phyloP scores from a whole-genome alignment of 108 stramenopile genomes.

The Nannochloropsis salina region DNA sequence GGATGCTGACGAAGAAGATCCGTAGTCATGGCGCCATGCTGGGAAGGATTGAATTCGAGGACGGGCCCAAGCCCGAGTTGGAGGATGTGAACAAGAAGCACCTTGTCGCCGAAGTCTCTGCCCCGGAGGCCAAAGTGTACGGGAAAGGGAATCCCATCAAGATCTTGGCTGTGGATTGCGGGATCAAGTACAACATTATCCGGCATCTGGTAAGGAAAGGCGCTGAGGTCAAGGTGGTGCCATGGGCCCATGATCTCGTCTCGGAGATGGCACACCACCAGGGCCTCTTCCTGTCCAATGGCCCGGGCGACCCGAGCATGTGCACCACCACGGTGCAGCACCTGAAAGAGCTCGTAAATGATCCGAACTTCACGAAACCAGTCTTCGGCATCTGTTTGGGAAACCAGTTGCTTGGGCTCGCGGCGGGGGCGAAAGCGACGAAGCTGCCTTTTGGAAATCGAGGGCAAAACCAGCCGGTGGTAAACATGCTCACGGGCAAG shows the following conservation, averaged over 20 bases:
- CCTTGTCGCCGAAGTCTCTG: conserved; percentile 86
- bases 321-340: conserved; percentile 60
- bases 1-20: conserved; percentile 93
- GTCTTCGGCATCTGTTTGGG: conserved; percentile 98
- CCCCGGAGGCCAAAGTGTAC: conserved; percentile 68
- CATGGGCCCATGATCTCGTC: conserved; percentile 83
- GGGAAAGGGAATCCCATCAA: conserved; percentile 81
- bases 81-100: conserved; percentile 76
- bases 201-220: conserved; percentile 77
- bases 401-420: conserved; percentile 90
- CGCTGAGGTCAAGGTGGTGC: conserved; percentile 90
- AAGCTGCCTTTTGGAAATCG: conserved; percentile 97
- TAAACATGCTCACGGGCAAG: conserved; percentile 84
- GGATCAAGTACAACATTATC: conserved; percentile 98
- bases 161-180: conserved; percentile 90
- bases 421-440: conserved; percentile 72
- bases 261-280: conserved; percentile 72
- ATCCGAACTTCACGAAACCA: conserved; percentile 69
- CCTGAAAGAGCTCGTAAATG: conserved; percentile 29
- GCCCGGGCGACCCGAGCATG: conserved; percentile 93
- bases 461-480: conserved; percentile 93
- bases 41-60: conserved; percentile 75
- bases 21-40: conserved; percentile 81
- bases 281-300: conserved; percentile 93
- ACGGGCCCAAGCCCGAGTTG: conserved; percentile 49